A percentile compares a stretch with the other conserved stretches of the same genome.
These are phyloP conservation scores for Lathyrus tuberosus DNA, from an alignment of 306 rosid species.

Conservation along the genomic window DNA sequence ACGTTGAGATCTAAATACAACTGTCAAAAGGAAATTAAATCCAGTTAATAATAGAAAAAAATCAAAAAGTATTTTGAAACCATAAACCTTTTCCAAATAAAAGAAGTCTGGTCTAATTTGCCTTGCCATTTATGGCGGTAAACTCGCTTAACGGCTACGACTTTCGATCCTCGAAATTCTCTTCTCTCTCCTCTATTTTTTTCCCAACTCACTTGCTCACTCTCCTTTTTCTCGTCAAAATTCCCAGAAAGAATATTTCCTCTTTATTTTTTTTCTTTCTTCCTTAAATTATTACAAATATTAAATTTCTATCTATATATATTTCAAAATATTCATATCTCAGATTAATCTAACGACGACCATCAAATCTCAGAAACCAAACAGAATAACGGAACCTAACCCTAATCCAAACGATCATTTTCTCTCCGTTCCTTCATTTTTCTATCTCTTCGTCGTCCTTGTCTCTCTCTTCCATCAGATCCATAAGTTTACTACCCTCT, in stretches of 20 bases:
- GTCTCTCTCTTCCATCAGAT: not conserved
- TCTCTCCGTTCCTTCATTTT: not conserved
- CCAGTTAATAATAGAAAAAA: no score
- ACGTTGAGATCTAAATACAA: no score
- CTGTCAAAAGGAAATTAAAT: no score
- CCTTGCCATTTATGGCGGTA: conserved; percentile 30
- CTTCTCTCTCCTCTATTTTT: conserved; percentile 18
- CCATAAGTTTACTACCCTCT: not conserved
- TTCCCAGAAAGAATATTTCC: conserved; percentile 30
- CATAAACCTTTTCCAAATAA: conserved; percentile 16
- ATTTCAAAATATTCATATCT: conserved; percentile 3
- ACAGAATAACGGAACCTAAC: conserved; percentile 25
- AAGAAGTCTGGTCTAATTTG: conserved; percentile 31
- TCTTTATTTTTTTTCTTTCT: conserved; percentile 4
- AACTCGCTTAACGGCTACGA: conserved; percentile 44
- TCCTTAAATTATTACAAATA: not conserved
- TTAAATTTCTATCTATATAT: not conserved
- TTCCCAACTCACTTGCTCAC: conserved; percentile 5
- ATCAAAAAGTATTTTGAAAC: not conserved
- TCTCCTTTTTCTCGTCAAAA: conserved; percentile 32
- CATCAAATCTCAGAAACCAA: conserved; percentile 45
- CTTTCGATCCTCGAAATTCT: conserved; percentile 29
- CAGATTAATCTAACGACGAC: conserved; percentile 46
- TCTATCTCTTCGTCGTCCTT: no score
- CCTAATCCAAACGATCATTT: conserved; percentile 37